Conservation (phyloP, 2,329 filamentous ascomycete genomes). For the Diaporthe ampelina region DNA sequence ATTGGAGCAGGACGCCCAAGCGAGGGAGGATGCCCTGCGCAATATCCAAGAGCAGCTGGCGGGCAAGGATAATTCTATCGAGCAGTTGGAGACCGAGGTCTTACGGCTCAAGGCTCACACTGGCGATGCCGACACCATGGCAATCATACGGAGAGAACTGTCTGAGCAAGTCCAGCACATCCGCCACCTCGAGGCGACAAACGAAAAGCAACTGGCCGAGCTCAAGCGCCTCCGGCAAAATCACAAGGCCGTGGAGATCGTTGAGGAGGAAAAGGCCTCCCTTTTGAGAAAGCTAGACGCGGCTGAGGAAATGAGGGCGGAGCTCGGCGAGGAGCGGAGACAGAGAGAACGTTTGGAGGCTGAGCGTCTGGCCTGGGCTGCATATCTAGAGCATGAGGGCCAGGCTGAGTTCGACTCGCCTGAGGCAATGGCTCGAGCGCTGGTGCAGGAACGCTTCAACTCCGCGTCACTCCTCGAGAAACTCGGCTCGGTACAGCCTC, state of each 20-base stretch:
- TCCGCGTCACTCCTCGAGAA: constrained; percentile 84
- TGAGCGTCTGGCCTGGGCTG: constrained; percentile 88
- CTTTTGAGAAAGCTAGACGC: constrained; percentile 83
- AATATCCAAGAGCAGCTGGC: constrained; percentile 76
- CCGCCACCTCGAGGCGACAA: constrained; percentile 83
- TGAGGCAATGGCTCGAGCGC: constrained; percentile 85
- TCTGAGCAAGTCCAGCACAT: constrained; percentile 95
- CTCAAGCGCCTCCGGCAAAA: constrained; percentile 84
- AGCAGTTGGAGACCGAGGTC: constrained; percentile 84
- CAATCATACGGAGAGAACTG: constrained; percentile 87
- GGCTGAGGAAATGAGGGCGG: constrained; percentile 79
- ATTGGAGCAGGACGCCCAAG: constrained; percentile 69
- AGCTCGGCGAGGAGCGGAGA: constrained; percentile 83
- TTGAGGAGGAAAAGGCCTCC: constrained; percentile 90
- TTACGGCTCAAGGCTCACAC: constrained; percentile 87
- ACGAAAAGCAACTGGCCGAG: constrained; percentile 83
- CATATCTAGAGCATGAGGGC: constrained; percentile 81
- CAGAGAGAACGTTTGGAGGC: constrained; percentile 91
- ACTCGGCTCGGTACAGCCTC: constrained; percentile 83
- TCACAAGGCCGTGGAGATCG: constrained; percentile 90
- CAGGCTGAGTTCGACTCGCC: constrained; percentile 88
- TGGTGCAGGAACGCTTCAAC: constrained; percentile 86
- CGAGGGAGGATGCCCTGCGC: constrained; percentile 69
- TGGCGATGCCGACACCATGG: constrained; percentile 87
- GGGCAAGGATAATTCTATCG: constrained; percentile 79